Evolutionary conservation across 2,329 filamentous ascomycete genomes (phyloP).

Genomic region (Xylariales sp.): DNA sequence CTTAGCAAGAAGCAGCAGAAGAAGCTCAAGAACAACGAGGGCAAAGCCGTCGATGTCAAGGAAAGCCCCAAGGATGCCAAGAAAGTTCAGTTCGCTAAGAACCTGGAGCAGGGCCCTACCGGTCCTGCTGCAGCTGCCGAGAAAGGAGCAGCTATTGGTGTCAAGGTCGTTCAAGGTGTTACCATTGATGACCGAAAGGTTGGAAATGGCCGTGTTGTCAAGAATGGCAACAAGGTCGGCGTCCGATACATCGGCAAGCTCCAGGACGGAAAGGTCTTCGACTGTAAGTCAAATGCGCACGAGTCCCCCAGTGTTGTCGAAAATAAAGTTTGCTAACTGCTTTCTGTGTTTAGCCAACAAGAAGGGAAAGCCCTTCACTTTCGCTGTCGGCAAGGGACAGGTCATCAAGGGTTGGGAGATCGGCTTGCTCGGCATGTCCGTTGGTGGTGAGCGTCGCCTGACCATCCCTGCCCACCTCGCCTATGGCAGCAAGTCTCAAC

Average conservation of each 20-base stretch:
- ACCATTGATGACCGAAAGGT: conserved; percentile 94
- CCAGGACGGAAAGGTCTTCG: conserved; percentile 89
- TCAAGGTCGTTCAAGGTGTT: conserved; percentile 82
- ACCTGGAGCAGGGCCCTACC: conserved; percentile 94
- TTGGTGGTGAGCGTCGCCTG: conserved; percentile 89
- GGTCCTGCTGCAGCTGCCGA: conserved; percentile 53
- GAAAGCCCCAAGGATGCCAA: conserved; percentile 62
- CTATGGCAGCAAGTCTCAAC: conserved; percentile 79
- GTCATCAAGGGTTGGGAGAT: conserved; percentile 99
- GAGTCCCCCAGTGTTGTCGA: conserved; percentile 3
- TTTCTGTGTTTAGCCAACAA: conserved; percentile 82
- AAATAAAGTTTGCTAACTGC: neutral
- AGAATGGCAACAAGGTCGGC: conserved; percentile 84
- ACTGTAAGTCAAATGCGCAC: conserved; percentile 57
- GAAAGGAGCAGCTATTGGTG: conserved; percentile 55
- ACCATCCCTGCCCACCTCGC: conserved; percentile 83
- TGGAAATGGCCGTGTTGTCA: conserved; percentile 77
- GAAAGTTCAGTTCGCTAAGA: conserved; percentile 99
- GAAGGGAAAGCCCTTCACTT: conserved; percentile 95
- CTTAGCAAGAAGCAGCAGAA: conserved; percentile 95
- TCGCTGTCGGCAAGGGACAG: conserved; percentile 90
- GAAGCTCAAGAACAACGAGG: conserved; percentile 98
- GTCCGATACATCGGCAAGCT: conserved; percentile 99
- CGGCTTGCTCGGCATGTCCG: conserved; percentile 85
- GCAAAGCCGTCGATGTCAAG: conserved; percentile 59